Conservation (phyloP, 2,329 filamentous ascomycete species). For the Periconia sp. region DNA sequence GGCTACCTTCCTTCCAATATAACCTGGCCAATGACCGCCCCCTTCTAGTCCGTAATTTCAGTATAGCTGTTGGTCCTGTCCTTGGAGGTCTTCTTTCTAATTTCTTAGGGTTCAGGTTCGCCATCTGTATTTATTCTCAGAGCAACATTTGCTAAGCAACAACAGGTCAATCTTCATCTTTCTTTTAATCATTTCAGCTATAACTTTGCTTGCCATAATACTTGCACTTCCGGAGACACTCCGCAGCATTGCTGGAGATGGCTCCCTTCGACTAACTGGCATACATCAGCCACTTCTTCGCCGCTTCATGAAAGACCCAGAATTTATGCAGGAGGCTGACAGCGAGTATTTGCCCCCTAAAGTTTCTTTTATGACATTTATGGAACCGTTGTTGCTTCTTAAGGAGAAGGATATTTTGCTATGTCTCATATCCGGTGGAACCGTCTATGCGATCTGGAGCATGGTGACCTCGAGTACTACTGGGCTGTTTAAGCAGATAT, state of each 20-base stretch:
- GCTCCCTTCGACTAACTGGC: constrained; percentile 43
- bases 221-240: constrained; percentile 51
- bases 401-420: constrained; percentile 55
- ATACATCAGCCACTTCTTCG: constrained; percentile 51
- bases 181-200: constrained; percentile 55
- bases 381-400: constrained; percentile 51
- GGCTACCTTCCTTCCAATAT: constrained; percentile 1
- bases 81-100: constrained; percentile 35
- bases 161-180: constrained; percentile 65
- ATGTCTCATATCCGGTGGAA: constrained; percentile 51
- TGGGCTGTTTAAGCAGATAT: constrained; percentile 46
- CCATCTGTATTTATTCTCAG: no score
- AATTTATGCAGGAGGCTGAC: constrained; percentile 2
- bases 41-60: constrained; percentile 44
- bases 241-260: constrained; percentile 26
- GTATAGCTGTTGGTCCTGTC: constrained; percentile 34
- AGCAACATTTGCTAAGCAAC: no score
- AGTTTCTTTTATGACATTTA: constrained; percentile 42
- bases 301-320: constrained; percentile 9
- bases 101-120: constrained; percentile 42
- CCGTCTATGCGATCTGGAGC: constrained; percentile 56
- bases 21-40: constrained; percentile 31
- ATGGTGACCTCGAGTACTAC: constrained; percentile 57
- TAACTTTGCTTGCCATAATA: constrained; percentile 41
- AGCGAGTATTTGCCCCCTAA: constrained; percentile 16